Percentiles rank a stretch among this genome's conserved stretches.
Conservation (phyloP, 2,329 filamentous ascomycete genomes). For the Colletotrichum sansevieriae region DNA sequence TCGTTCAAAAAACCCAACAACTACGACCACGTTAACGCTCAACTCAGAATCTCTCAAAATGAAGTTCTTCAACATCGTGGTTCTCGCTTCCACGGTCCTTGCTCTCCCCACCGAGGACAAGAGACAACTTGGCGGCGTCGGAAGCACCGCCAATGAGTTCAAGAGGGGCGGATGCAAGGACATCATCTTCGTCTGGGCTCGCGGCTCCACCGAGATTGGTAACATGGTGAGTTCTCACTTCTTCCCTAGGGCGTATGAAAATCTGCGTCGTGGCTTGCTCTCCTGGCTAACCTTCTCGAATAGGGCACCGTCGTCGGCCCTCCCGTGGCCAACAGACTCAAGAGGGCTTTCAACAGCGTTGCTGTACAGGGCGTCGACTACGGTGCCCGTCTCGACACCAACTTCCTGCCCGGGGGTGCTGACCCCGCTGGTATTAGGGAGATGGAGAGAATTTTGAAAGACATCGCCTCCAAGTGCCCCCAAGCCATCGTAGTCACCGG, state of each 20-base stretch:
- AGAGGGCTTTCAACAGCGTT: constrained; percentile 40
- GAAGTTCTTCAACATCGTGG: constrained; percentile 33
- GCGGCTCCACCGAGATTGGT: constrained; percentile 43
- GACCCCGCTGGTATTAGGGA: constrained; percentile 48
- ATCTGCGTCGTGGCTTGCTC: background rate
- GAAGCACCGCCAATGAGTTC: constrained; percentile 43
- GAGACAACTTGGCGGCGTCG: constrained; percentile 25
- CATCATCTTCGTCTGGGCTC: constrained; percentile 44
- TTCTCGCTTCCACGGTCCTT: constrained; percentile 36
- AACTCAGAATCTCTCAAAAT: constrained; percentile 19
- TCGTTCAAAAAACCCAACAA: background rate
- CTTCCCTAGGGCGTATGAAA: background rate
- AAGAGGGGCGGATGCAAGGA: constrained; percentile 43
- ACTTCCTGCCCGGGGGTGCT: constrained; percentile 49
- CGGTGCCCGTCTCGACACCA: constrained; percentile 48
- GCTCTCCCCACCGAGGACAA: constrained; percentile 33
- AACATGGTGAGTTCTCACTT: constrained; percentile 40
- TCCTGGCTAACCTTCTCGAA: background rate
- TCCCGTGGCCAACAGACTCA: constrained; percentile 36
- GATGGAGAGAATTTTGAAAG: constrained; percentile 49
- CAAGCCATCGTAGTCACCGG: constrained; percentile 50
- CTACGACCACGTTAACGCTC: background rate
- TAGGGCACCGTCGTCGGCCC: constrained; percentile 42
- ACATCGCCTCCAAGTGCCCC: constrained; percentile 52
- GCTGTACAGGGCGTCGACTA: constrained; percentile 51